Conservation (phyloP, 2,329 filamentous ascomycete species). For the Elsinoe ampelina region DNA sequence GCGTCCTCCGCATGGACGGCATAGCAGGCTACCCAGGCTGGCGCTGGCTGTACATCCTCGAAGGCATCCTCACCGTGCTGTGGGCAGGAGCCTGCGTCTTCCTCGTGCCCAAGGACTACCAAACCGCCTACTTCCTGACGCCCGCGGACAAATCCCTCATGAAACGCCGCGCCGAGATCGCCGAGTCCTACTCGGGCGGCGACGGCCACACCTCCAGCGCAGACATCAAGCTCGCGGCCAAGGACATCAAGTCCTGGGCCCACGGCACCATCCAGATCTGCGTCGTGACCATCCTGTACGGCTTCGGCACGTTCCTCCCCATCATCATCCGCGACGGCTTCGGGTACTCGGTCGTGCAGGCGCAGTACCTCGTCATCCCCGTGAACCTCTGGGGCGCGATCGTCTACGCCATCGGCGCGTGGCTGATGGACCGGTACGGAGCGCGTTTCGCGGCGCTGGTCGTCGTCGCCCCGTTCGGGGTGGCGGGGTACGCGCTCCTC, state of each 20-base stretch:
- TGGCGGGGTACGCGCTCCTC: constrained; percentile 26
- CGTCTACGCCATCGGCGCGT: constrained; percentile 32
- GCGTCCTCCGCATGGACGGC: constrained; percentile 24
- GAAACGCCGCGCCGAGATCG: constrained; percentile 23
- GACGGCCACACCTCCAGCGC: constrained; percentile 23
- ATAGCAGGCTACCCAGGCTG: constrained; percentile 24
- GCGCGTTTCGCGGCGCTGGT: constrained; percentile 31
- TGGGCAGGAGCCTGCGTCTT: constrained; percentile 25
- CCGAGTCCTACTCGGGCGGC: constrained; percentile 26
- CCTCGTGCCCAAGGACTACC: constrained; percentile 26
- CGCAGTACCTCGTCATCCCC: constrained; percentile 33
- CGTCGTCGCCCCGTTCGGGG: constrained; percentile 25
- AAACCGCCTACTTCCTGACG: constrained; percentile 28
- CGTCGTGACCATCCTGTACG: constrained; percentile 33
- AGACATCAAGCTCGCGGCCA: constrained; percentile 27
- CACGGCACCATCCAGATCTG: constrained; percentile 32
- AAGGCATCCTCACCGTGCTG: constrained; percentile 25
- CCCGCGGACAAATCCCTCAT: constrained; percentile 25
- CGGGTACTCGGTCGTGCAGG: constrained; percentile 32
- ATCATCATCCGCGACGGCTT: constrained; percentile 36
- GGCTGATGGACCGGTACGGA: constrained; percentile 31
- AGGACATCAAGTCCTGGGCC: constrained; percentile 27
- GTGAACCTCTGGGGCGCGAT: constrained; percentile 35
- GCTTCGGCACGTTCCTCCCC: constrained; percentile 35
- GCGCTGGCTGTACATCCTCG: constrained; percentile 26